A percentile compares a stretch with the other conserved stretches of the same genome.
Conservation (phyloP, 352 stramenopile genomes). For the Phytophthora hibernalis region DNA sequence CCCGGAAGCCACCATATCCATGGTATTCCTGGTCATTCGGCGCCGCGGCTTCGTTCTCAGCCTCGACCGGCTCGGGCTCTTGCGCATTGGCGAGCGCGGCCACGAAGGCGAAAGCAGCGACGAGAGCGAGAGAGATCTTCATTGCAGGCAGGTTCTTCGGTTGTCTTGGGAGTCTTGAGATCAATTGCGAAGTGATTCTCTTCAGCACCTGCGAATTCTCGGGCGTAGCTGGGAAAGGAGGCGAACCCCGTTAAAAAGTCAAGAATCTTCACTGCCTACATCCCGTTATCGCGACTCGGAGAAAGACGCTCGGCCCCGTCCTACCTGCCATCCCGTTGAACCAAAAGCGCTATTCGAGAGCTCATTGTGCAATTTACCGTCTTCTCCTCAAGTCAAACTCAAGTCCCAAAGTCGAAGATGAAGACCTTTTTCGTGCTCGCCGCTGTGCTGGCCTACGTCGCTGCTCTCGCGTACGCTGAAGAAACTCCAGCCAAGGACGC, state of each 20-base stretch:
- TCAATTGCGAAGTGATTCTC: conserved; percentile 4
- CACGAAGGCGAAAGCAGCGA: conserved; percentile 19
- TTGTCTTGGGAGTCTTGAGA: neutral
- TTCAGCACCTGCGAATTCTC: neutral
- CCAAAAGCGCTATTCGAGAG: neutral
- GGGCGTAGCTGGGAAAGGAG: conserved; percentile 17
- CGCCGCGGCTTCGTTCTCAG: conserved; percentile 3
- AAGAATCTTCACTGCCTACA: neutral
- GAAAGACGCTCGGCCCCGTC: neutral
- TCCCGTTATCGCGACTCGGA: neutral
- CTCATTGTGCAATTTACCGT: conserved; percentile 21
- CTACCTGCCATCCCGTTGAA: neutral
- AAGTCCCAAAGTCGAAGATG: conserved; percentile 12
- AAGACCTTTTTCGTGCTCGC: conserved; percentile 27
- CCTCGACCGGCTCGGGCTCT: conserved; percentile 4
- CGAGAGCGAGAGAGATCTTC: conserved; percentile 7
- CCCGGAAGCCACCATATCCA: neutral
- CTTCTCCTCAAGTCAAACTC: conserved; percentile 9
- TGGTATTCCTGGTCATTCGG: conserved; percentile 6
- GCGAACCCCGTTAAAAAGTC: neutral
- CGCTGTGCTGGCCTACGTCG: conserved; percentile 17
- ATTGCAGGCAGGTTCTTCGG: neutral
- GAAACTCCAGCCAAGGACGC: conserved; percentile 1
- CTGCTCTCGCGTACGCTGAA: conserved; percentile 11
- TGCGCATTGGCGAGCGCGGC: conserved; percentile 10